Percentiles rank a stretch among this genome's conserved stretches.
Conservation (phyloP, 441 rosid genomes). For the Dalechampia spathulata region DNA sequence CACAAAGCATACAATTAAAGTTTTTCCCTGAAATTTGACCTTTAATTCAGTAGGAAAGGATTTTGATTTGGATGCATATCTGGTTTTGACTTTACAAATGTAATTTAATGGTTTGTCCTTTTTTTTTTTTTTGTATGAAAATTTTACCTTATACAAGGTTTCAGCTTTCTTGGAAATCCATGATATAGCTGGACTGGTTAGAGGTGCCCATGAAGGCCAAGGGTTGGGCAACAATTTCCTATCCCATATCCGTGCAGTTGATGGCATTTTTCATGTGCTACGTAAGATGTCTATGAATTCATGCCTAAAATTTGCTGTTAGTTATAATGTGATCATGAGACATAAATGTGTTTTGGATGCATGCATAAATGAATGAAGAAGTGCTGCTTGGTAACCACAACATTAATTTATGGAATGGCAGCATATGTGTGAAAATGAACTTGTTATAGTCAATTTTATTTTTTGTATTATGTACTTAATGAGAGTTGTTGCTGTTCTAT, state of each 20-base stretch:
- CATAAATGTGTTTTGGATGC: not conserved
- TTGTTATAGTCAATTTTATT: not conserved
- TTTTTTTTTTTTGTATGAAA: no score
- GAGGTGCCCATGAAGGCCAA: constrained; percentile 97
- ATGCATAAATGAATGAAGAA: not conserved
- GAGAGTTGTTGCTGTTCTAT: not conserved
- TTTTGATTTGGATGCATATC: no score
- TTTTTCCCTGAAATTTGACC: no score
- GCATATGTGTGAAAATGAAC: no score
- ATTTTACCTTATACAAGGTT: constrained; percentile 33
- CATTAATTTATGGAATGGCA: not conserved
- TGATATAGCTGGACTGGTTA: constrained; percentile 96
- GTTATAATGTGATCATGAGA: not conserved
- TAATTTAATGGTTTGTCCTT: no score
- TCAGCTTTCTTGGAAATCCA: constrained; percentile 97
- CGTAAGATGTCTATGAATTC: constrained; percentile 40
- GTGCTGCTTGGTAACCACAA: not conserved
- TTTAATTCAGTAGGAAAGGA: no score
- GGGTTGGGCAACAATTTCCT: constrained; percentile 96
- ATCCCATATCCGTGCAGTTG: constrained; percentile 98
- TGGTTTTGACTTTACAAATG: no score
- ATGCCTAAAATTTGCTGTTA: not conserved
- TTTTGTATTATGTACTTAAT: not conserved
- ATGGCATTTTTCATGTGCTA: constrained; percentile 96
- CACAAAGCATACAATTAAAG: no score